Conservation (phyloP, 176 grass and related monocot genomes). For the Aegilops speltoides region DNA sequence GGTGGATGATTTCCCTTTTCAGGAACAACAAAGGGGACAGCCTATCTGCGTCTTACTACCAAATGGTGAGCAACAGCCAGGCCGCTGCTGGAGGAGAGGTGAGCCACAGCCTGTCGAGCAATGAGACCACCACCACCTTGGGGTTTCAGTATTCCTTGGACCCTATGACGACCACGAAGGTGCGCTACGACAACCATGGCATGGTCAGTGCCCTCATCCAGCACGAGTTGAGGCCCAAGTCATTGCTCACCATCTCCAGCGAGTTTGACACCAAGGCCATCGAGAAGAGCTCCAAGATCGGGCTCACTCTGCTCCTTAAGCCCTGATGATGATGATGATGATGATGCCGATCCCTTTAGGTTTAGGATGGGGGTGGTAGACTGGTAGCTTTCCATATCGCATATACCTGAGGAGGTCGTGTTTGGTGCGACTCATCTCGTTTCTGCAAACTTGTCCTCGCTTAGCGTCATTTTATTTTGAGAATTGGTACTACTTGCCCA, state of each 20-base stretch:
- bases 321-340: constrained; percentile 48
- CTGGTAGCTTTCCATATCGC: background rate
- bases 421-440: background rate
- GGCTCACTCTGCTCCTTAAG: constrained; percentile 62
- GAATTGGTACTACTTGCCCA: background rate
- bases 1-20: background rate
- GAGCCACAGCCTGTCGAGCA: constrained; percentile 53
- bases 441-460: background rate
- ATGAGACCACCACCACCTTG: constrained; percentile 43
- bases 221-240: constrained; percentile 63
- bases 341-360: constrained; percentile 8
- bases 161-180: constrained; percentile 54
- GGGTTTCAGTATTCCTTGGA: constrained; percentile 52
- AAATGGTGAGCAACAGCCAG: constrained; percentile 30
- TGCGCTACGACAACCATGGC: constrained; percentile 57
- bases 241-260: constrained; percentile 55
- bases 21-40: constrained; percentile 75
- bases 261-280: constrained; percentile 49
- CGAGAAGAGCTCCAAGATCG: constrained; percentile 50
- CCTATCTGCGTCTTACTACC: constrained; percentile 49
- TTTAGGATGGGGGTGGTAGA: constrained; percentile 21
- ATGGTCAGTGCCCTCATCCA: constrained; percentile 58
- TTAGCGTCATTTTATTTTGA: background rate
- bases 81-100: constrained; percentile 55
- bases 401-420: background rate